Evolutionary conservation across 2,329 filamentous ascomycete genomes (phyloP).

Genomic region (Eurotiales sp.): DNA sequence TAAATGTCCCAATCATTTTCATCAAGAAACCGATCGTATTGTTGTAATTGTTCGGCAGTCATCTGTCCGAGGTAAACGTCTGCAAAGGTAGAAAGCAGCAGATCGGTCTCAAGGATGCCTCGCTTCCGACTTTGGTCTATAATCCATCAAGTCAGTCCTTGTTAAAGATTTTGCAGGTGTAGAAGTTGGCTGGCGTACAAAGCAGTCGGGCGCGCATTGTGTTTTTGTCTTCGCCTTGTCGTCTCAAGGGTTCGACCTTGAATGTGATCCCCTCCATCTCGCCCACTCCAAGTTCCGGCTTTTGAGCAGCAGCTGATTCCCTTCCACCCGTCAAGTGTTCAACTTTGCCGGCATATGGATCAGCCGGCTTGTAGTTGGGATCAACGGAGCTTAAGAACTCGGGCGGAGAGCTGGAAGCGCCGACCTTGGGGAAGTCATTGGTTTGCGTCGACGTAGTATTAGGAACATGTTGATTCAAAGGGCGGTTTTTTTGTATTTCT

Average conservation of each 20-base stretch:
- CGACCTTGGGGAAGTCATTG: slow-evolving; percentile 60
- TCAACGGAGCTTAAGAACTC: slow-evolving; percentile 58
- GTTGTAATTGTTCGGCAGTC: slow-evolving; percentile 66
- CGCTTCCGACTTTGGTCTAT: slow-evolving; percentile 94
- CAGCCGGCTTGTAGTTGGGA: slow-evolving; percentile 54
- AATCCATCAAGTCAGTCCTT: slow-evolving; percentile 4
- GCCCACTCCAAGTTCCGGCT: slow-evolving; percentile 71
- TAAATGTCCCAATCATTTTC: slow-evolving; percentile 99
- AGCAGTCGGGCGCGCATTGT: slow-evolving; percentile 87
- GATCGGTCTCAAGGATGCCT: slow-evolving; percentile 91
- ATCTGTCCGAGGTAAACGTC: slow-evolving; percentile 72
- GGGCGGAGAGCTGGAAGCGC: slow-evolving; percentile 55
- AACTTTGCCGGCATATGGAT: slow-evolving; percentile 59
- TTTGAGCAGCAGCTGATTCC: slow-evolving; percentile 50
- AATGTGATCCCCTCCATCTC: slow-evolving; percentile 85
- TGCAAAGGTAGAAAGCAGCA: slow-evolving; percentile 94
- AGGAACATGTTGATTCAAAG: slow-evolving; percentile 59
- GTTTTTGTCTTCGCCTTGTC: slow-evolving; percentile 74
- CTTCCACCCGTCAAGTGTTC: slow-evolving; percentile 63
- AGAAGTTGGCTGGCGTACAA: slow-evolving; percentile 42
- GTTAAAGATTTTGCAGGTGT: background rate
- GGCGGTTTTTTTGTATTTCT: slow-evolving; percentile 55
- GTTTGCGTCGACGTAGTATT: slow-evolving; percentile 62
- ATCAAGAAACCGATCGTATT: slow-evolving; percentile 91
- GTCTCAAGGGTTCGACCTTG: slow-evolving; percentile 81